Conservation (phyloP, 768 basidiomycete species). For the Dioszegia crocea region DNA sequence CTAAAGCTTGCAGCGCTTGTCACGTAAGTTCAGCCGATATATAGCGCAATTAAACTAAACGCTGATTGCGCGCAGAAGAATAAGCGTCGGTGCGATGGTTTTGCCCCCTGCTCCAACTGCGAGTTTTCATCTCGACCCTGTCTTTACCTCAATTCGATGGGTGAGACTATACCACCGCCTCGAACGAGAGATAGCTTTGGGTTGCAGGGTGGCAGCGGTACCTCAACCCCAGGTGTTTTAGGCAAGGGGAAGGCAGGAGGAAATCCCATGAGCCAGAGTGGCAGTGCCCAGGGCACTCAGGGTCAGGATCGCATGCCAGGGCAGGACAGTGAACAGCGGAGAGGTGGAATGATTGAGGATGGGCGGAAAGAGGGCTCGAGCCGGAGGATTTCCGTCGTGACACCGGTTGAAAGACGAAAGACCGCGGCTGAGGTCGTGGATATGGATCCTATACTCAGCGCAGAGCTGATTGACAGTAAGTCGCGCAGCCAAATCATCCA, state of each 20-base stretch:
- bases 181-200: constrained; percentile 29
- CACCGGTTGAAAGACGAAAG: constrained; percentile 3
- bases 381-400: neutral
- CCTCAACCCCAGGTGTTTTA: neutral
- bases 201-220: neutral
- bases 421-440: constrained; percentile 30
- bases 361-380: neutral
- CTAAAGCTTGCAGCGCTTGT: constrained; percentile 49
- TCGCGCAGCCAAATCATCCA: constrained; percentile 1
- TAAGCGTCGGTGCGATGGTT: constrained; percentile 49
- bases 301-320: neutral
- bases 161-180: constrained; percentile 46
- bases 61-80: constrained; percentile 36
- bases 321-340: neutral
- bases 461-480: constrained; percentile 46
- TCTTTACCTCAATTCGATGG: constrained; percentile 45
- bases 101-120: constrained; percentile 49
- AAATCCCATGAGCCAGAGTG: neutral
- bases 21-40: constrained; percentile 38
- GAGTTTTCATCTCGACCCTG: constrained; percentile 47
- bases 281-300: neutral
- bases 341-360: neutral
- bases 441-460: constrained; percentile 28
- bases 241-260: neutral
- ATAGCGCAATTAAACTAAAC: neutral